Evolutionary conservation across 805 yeast genomes (phyloP).

Genomic region (Tetrapisispora nanseiensis): DNA sequence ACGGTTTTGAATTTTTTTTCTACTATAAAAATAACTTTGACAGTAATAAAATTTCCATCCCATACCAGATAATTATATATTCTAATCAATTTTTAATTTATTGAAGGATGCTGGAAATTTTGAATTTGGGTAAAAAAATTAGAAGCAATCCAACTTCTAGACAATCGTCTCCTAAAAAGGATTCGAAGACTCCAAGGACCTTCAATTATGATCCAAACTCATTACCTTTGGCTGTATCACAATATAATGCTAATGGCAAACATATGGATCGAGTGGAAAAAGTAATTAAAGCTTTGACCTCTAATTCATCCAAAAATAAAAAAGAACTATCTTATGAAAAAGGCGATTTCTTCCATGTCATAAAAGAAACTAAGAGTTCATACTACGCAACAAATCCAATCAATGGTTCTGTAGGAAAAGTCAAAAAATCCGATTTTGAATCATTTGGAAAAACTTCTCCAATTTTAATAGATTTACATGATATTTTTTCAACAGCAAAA

Average conservation of each 20-base stretch:
- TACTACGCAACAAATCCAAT: slow-evolving; percentile 85
- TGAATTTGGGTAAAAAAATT: background rate
- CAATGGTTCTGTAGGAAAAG: slow-evolving; percentile 68
- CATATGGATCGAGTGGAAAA: slow-evolving; percentile 44
- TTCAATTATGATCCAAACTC: background rate
- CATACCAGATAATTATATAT: too few relatives aligned
- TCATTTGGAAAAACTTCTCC: slow-evolving; percentile 56
- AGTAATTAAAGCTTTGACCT: slow-evolving; percentile 72
- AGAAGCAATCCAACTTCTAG: background rate
- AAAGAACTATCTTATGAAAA: slow-evolving; percentile 69
- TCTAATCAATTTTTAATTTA: too few relatives aligned
- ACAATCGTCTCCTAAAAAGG: background rate
- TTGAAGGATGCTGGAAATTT: background rate
- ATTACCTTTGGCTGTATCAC: background rate
- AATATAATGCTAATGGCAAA: background rate
- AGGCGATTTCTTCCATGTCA: slow-evolving; percentile 86
- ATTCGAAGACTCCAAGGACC: background rate
- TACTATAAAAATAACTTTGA: too few relatives aligned
- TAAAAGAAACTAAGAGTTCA: slow-evolving; percentile 58
- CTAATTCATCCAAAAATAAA: slow-evolving; percentile 66
- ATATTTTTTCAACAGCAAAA: background rate
- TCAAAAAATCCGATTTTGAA: slow-evolving; percentile 77
- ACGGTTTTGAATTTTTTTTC: too few relatives aligned
- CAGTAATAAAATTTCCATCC: too few relatives aligned
- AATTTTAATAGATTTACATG: background rate